A percentile compares a stretch with the other conserved stretches of the same genome.
Evolutionary conservation across 1,139 yeast species (phyloP).

Genomic region (Torulaspora globosa): DNA sequence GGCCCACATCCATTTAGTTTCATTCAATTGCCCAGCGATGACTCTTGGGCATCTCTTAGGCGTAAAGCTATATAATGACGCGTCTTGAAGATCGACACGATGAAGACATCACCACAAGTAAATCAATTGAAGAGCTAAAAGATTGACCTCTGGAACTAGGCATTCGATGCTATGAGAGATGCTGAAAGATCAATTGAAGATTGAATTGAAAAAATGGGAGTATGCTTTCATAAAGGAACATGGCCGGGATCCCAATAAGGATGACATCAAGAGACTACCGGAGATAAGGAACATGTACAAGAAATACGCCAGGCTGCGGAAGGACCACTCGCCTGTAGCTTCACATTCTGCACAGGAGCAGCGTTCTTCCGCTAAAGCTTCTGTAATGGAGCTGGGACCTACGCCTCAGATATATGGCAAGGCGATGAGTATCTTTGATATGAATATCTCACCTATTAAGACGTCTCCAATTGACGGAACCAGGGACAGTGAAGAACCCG

Average conservation of each 20-base stretch:
- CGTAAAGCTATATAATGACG: not conserved
- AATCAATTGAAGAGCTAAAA: not conserved
- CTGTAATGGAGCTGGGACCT: conserved; percentile 31
- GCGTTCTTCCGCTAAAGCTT: not conserved
- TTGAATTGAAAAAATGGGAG: conserved; percentile 34
- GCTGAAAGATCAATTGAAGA: conserved; percentile 19
- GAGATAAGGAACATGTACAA: conserved; percentile 31
- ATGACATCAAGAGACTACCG: conserved; percentile 30
- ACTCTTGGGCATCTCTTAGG: not conserved
- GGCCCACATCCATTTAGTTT: conserved; percentile 16
- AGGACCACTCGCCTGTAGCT: conserved; percentile 2
- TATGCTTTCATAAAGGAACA: conserved; percentile 26
- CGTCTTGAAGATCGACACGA: not conserved
- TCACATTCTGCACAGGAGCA: not conserved
- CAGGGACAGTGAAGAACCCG: not conserved
- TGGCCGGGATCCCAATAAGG: conserved; percentile 30
- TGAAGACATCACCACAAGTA: not conserved
- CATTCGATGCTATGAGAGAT: not conserved
- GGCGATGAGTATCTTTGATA: conserved; percentile 34
- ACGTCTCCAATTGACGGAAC: not conserved
- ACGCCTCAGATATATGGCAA: conserved; percentile 38
- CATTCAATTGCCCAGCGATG: not conserved
- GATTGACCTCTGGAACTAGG: not conserved
- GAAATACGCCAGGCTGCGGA: conserved; percentile 30
- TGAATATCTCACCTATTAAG: conserved; percentile 33